Evolutionary conservation across 106 monocot genomes (phyloP).

Genomic region (Phalaenopsis aphrodite): DNA sequence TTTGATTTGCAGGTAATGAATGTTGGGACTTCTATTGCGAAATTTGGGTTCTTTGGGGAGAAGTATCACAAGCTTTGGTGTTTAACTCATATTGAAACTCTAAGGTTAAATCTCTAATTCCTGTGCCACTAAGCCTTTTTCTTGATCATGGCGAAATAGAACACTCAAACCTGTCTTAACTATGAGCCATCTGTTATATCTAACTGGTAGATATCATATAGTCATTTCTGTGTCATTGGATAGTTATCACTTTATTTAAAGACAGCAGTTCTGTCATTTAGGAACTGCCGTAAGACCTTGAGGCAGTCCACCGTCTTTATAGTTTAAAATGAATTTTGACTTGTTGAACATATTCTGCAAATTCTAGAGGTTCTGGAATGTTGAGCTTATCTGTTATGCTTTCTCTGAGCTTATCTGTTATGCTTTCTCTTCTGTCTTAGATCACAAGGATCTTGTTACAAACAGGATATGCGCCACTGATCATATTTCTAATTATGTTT

Average conservation of each 20-base stretch:
- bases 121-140: neutral
- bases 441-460: neutral
- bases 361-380: neutral
- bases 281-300: neutral
- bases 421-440: too few relatives aligned
- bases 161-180: neutral
- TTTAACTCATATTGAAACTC: slow-evolving; percentile 90
- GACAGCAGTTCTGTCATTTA: neutral
- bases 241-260: neutral
- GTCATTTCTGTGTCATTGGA: neutral
- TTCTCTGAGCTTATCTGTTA: too few relatives aligned
- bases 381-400: too few relatives aligned
- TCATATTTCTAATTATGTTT: neutral
- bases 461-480: neutral
- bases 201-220: neutral
- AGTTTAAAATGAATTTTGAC: neutral
- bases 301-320: neutral
- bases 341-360: neutral
- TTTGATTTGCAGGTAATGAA: slow-evolving; percentile 69
- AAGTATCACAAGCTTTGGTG: slow-evolving; percentile 91
- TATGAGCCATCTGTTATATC: slow-evolving; percentile 1
- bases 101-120: slow-evolving; percentile 40
- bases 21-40: slow-evolving; percentile 80
- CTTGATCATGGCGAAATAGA: neutral
- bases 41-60: slow-evolving; percentile 84